phyloP scores from a whole-genome alignment of 148 eudicot genomes.

The Spergularia bocconei region DNA sequence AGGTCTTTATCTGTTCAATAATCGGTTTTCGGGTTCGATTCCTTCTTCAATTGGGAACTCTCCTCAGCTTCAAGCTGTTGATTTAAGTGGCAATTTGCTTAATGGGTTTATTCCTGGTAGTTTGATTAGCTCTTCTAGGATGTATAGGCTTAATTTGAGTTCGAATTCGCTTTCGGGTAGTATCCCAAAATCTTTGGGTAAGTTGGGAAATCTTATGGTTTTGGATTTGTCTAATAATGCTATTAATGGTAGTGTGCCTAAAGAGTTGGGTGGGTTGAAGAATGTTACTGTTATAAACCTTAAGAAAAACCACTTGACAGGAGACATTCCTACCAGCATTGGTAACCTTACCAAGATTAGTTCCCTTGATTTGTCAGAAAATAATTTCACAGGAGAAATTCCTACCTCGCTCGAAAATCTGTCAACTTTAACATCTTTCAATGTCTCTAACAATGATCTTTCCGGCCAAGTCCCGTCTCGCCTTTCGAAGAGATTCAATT shows the following conservation, averaged over 20 bases:
- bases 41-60: conserved; percentile 58
- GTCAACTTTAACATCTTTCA: conserved; percentile 44
- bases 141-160: conserved; percentile 74
- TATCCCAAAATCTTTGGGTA: conserved; percentile 55
- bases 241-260: conserved; percentile 47
- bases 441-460: conserved; percentile 60
- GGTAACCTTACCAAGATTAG: conserved; percentile 39
- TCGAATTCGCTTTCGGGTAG: conserved; percentile 59
- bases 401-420: conserved; percentile 46
- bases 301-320: conserved; percentile 43
- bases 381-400: conserved; percentile 47
- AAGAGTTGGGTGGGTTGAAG: conserved; percentile 31
- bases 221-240: conserved; percentile 49
- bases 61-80: conserved; percentile 49
- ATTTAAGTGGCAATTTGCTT: conserved; percentile 68
- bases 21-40: conserved; percentile 63
- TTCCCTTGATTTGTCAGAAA: conserved; percentile 48
- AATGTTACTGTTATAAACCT: conserved; percentile 45
- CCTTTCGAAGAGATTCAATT: conserved; percentile 42
- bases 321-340: conserved; percentile 34
- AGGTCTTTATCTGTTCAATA: conserved; percentile 73
- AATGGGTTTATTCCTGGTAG: conserved; percentile 50
- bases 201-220: conserved; percentile 36
- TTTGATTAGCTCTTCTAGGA: conserved; percentile 50
- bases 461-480: conserved; percentile 50